Percentiles rank a stretch among this genome's conserved stretches.
Evolutionary conservation across 345 rosid genomes (phyloP).

Genomic region (Brassica juncea): DNA sequence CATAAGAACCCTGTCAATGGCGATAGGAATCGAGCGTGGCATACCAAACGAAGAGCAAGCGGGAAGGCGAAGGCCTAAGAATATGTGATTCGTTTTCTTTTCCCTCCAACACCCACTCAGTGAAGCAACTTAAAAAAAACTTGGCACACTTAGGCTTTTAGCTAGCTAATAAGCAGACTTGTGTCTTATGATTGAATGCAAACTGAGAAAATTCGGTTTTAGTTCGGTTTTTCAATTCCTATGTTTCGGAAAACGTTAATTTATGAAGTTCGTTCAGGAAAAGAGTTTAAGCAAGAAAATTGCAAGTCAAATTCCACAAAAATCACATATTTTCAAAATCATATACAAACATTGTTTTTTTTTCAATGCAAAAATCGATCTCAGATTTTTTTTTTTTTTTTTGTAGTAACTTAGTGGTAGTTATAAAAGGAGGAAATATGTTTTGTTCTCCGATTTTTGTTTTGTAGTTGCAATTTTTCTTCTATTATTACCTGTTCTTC

Average conservation of each 20-base stretch:
- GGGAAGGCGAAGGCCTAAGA: constrained; percentile 69
- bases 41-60: constrained; percentile 49
- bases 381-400: neutral
- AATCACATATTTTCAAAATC: neutral
- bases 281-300: neutral
- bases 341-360: neutral
- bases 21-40: neutral
- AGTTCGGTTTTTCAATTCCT: neutral
- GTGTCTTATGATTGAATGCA: constrained; percentile 23
- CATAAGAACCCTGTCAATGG: constrained; percentile 49
- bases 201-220: neutral
- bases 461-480: neutral
- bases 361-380: neutral
- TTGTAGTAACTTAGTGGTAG: neutral
- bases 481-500: neutral
- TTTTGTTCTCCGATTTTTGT: neutral
- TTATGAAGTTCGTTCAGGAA: neutral
- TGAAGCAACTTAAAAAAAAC: constrained; percentile 10
- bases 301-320: neutral
- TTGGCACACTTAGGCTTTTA: constrained; percentile 4
- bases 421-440: neutral
- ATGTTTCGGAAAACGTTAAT: constrained; percentile 8
- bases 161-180: constrained; percentile 8
- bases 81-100: neutral
- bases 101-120: neutral